These are phyloP conservation scores for Microcyclosporella mali DNA, from an alignment of 2,329 filamentous ascomycete genomes.

Conservation along the genomic window DNA sequence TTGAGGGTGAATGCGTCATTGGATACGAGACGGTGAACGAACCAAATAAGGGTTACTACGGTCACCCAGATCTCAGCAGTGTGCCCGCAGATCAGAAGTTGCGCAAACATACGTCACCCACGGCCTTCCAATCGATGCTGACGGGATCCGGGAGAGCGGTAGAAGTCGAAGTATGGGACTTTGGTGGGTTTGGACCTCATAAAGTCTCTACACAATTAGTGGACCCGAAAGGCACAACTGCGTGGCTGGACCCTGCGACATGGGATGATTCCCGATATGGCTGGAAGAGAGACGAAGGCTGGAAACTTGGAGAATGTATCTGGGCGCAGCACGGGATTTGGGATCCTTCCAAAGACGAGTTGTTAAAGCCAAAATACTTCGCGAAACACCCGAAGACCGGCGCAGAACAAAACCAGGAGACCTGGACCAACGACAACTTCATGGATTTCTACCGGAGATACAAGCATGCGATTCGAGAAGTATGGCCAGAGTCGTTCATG, in stretches of 20 bases:
- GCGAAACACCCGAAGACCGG: constrained; percentile 69
- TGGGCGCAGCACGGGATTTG: constrained; percentile 97
- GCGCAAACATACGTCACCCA: constrained; percentile 88
- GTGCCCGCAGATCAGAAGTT: constrained; percentile 84
- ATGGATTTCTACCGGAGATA: constrained; percentile 78
- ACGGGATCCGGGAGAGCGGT: constrained; percentile 86
- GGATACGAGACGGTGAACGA: constrained; percentile 98
- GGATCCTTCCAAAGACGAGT: constrained; percentile 70
- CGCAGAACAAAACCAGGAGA: constrained; percentile 67
- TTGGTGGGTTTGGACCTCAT: constrained; percentile 86
- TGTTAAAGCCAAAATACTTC: constrained; percentile 85
- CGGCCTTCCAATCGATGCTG: constrained; percentile 87
- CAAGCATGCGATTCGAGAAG: constrained; percentile 62
- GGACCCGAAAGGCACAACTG: constrained; percentile 77
- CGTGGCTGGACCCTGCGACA: constrained; percentile 69
- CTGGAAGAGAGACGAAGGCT: constrained; percentile 79
- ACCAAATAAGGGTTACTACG: constrained; percentile 81
- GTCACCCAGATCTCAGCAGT: constrained; percentile 70
- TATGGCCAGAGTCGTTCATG: constrained; percentile 77
- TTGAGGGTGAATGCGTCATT: constrained; percentile 80
- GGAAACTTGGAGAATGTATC: constrained; percentile 89
- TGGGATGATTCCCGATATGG: constrained; percentile 85
- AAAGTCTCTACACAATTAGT: constrained; percentile 77
- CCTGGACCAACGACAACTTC: constrained; percentile 87
- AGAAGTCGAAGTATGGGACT: constrained; percentile 87